Conservation (phyloP, 345 rosid species). For the Limnanthes douglasii region DNA sequence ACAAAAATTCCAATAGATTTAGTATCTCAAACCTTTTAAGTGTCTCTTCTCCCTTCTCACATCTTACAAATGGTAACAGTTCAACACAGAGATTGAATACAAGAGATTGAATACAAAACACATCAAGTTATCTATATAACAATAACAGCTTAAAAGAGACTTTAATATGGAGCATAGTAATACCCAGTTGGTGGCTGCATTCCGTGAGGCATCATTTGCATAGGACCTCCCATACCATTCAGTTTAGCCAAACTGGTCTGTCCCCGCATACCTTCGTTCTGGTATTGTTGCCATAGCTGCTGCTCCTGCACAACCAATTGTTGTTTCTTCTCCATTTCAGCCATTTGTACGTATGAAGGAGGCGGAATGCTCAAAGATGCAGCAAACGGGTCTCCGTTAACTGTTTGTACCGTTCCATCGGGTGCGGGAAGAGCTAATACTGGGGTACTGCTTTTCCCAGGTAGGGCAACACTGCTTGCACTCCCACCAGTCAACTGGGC, state of each 20-base stretch:
- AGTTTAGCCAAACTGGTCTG: constrained; percentile 53
- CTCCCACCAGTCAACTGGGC: constrained; percentile 49
- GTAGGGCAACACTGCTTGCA: constrained; percentile 63
- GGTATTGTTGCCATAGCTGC: constrained; percentile 64
- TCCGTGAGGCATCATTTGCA: constrained; percentile 44
- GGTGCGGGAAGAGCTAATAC: constrained; percentile 81
- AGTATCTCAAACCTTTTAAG: too few species aligned
- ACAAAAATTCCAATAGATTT: too few species aligned
- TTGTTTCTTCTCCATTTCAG: constrained; percentile 78
- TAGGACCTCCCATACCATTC: constrained; percentile 23
- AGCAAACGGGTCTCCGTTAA: constrained; percentile 65
- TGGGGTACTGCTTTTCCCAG: constrained; percentile 25
- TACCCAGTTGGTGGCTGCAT: constrained; percentile 35
- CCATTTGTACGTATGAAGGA: constrained; percentile 73
- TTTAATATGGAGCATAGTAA: constrained; percentile 22
- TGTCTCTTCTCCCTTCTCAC: too few species aligned
- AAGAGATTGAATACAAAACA: constrained; percentile 7
- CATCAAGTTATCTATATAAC: constrained; percentile 17
- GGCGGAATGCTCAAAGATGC: constrained; percentile 56
- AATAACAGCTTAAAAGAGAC: neutral
- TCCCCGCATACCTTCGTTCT: constrained; percentile 69
- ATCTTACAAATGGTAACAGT: constrained; percentile 7
- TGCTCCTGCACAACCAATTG: constrained; percentile 52
- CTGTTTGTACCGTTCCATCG: constrained; percentile 46
- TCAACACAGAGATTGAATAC: constrained; percentile 8